Evolutionary conservation across 2,329 filamentous ascomycete species (phyloP).

Genomic region (Mariannaea elegans): DNA sequence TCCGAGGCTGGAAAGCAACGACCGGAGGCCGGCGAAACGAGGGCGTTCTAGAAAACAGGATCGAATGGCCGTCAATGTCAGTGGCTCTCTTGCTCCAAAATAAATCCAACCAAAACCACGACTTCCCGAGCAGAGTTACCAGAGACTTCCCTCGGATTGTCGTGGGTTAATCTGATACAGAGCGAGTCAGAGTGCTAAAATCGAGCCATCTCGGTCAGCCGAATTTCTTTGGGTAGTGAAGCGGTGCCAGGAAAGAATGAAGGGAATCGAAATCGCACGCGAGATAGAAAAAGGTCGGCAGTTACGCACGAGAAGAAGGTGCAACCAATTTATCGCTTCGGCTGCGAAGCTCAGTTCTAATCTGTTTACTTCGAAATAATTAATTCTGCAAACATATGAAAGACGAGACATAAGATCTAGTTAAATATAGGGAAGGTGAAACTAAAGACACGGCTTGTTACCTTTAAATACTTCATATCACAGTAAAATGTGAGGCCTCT

Average conservation of each 20-base stretch:
- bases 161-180: not conserved
- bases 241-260: not conserved
- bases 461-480: not conserved
- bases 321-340: not conserved
- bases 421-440: not conserved
- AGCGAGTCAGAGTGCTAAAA: not conserved
- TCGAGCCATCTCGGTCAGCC: slow-evolving; percentile 12
- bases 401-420: not conserved
- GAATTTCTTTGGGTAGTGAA: not conserved
- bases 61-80: not conserved
- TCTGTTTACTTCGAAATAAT: too few species aligned
- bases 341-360: too few species aligned
- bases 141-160: not conserved
- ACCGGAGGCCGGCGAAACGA: not conserved
- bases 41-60: too few species aligned
- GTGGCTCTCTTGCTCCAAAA: not conserved
- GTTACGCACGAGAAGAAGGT: not conserved
- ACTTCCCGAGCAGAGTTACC: not conserved
- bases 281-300: not conserved
- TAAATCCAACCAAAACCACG: not conserved
- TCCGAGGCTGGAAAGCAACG: not conserved
- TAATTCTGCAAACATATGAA: too few species aligned
- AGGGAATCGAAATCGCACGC: not conserved
- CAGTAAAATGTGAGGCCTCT: not conserved
- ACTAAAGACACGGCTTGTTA: not conserved